Base-by-base conservation (phyloP, 2,329 filamentous ascomycete genomes). In the Sclerotinia sclerotiorum region DNA sequence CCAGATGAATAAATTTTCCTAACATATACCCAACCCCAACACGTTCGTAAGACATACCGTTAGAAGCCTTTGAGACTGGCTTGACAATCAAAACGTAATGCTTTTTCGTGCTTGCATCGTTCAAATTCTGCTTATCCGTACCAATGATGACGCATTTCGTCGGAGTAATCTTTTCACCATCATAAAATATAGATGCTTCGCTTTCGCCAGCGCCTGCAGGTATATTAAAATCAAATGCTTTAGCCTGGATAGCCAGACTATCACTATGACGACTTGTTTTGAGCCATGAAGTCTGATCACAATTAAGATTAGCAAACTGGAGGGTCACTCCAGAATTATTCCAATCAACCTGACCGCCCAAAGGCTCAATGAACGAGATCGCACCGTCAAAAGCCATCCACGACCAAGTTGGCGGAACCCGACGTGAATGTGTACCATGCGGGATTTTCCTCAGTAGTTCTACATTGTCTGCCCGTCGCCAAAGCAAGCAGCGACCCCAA, bases 341-440 rank as follows among this genome's bases (percentile, higher is more conserved):
- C 52, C 63, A 65, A 24, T 35, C 15, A 27, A 57, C 63, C 5
- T 57, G 35, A 13, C 19, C 51, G 15, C 52, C 52, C 6, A n/a
- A 27, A 57, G 42, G 63, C 27, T 62, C 32, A 11, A 67, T 51
- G 48, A 62, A 67, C 5, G 55, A 32, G 51, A 68, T 64, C 48
- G 32, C 39, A 11, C 58, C 66, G 19, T 63, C 35, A 32, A 52
- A 68, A 52, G 66, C 57, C 66, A 68, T 64, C 66, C 66, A 68
- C 21, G 66, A 64, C 58, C 58, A 68, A 19, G 58, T 52, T 6
- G 58, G 58, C 24, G 58, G 54, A 44, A 29, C 29, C 21, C 32
- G 24, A 13, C 24, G 46, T 49, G 27, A 42, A 52, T 32, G 7
- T 32, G 11, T 52, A 5, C 44, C 35, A 52, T 17, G 15, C 5